A percentile compares a stretch with the other conserved stretches of the same genome.
Evolutionary conservation across 768 basidiomycete species (phyloP).

Genomic region (Trametopsis cervina): DNA sequence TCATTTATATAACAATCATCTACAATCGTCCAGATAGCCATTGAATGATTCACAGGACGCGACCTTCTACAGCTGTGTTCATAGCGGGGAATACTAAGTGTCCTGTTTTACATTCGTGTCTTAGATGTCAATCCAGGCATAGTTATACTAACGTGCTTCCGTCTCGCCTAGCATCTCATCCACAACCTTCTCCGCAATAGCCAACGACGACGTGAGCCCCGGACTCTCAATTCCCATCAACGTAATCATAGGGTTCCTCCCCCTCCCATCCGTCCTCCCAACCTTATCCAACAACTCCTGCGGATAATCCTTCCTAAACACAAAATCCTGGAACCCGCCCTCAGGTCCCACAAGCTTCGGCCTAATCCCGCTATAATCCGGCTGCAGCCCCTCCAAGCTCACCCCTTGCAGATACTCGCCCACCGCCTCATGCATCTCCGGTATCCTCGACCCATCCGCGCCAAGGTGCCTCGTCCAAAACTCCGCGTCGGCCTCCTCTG

Average conservation of each 20-base stretch:
- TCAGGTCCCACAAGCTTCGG: slow-evolving; percentile 78
- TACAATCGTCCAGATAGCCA: too few relatives aligned
- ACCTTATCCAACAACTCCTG: slow-evolving; percentile 21
- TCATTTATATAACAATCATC: too few relatives aligned
- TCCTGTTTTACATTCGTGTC: too few relatives aligned
- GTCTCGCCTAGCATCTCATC: slow-evolving; percentile 41
- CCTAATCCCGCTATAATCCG: slow-evolving; percentile 82
- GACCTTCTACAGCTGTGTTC: too few relatives aligned
- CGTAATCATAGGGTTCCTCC: slow-evolving; percentile 56
- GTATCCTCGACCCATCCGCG: slow-evolving; percentile 53
- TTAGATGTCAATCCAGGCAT: too few relatives aligned
- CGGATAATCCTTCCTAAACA: slow-evolving; percentile 59
- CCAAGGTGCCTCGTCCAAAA: slow-evolving; percentile 70
- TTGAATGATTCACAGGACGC: too few relatives aligned
- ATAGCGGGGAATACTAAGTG: too few relatives aligned
- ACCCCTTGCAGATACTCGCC: slow-evolving; percentile 66
- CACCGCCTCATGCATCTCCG: slow-evolving; percentile 68
- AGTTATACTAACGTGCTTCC: slow-evolving; percentile 1
- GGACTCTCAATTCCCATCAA: slow-evolving; percentile 90
- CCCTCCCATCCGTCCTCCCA: slow-evolving; percentile 17
- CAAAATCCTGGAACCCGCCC: slow-evolving; percentile 81
- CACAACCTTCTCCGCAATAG: slow-evolving; percentile 79
- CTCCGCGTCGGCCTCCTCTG: slow-evolving; percentile 44
- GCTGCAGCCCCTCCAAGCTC: slow-evolving; percentile 49
- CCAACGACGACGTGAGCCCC: slow-evolving; percentile 81